Evolutionary conservation across 148 eudicot species (phyloP), one percentile per base, ranked within the genome.

Genomic region (Bassia scoparia): DNA sequence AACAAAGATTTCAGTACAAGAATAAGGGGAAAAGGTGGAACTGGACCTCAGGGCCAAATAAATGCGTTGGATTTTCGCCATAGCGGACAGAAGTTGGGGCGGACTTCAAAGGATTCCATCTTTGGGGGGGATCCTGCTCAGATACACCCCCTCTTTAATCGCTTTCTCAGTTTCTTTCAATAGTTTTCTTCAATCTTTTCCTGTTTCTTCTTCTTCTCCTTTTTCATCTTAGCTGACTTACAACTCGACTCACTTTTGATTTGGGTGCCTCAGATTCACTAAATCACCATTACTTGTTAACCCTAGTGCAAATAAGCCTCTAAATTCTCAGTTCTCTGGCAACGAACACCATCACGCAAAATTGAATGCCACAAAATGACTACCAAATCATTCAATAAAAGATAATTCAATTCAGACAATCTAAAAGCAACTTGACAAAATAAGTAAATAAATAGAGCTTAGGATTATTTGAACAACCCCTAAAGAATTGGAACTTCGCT

Each of bases 71-170:
- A 93, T n/a, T 80, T 59, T 93, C 94, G 56, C 94, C 95, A 67
- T 75, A 26, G 86, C 83, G n/a, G 97, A 93, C 30, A 93, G 86
- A 73, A 82, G 70, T 53, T 89, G 96, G 6, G 96, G 6, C 93
- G 94, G 58, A 94, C 80, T 78, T 85, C 67, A 79, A 30, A 61
- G 95, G 97, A 80, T n/a, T 93, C 89, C 97, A 93, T 90, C n/a
- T 49, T 82, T 88, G 0, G 95, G 92, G n/a, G 98, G 98, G 11
- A 94, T 80, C 59, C 97, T 76, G 44, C 98, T 91, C 69, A 93
- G 79, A 72, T 93, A 90, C 18, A 93, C 87, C 0, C 98, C 97
- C 31, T 84, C 87, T 44, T 74, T 88, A 3, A 79, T 64, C 0
- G 88, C 90, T 41, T 75, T 84, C 54, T 84, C 81, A 26, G 88